Evolutionary conservation across 139 green algal genomes (phyloP).

Genomic region (Micromonas commoda): DNA sequence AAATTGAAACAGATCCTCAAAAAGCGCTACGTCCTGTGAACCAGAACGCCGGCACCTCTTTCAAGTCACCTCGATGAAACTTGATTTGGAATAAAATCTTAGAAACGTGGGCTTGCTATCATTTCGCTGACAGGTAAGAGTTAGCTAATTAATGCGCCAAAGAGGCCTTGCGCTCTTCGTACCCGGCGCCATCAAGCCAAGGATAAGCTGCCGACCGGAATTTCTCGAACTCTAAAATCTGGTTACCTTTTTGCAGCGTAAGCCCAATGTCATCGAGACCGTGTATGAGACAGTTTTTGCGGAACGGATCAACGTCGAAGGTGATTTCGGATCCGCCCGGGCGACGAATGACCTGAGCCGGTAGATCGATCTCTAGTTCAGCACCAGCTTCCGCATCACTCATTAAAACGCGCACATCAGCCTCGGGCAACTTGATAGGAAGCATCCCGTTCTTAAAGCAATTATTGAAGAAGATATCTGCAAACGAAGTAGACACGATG

Average conservation of each 20-base stretch:
- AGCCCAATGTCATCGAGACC: constrained; percentile 49
- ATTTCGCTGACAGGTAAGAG: too few relatives aligned
- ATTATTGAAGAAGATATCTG: constrained; percentile 53
- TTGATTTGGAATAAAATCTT: too few relatives aligned
- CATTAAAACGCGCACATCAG: constrained; percentile 31
- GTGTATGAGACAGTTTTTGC: constrained; percentile 48
- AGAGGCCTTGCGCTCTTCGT: not conserved
- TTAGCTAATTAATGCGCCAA: not conserved
- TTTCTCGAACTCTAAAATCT: constrained; percentile 39
- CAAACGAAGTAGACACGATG: constrained; percentile 46
- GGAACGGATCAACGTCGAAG: constrained; percentile 45
- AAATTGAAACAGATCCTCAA: too few relatives aligned
- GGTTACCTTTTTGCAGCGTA: constrained; percentile 40
- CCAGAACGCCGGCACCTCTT: too few relatives aligned
- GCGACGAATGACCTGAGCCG: constrained; percentile 34
- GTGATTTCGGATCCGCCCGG: constrained; percentile 33
- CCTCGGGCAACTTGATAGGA: constrained; percentile 38
- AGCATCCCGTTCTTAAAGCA: constrained; percentile 54
- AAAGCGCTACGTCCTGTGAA: too few relatives aligned
- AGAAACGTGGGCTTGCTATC: too few relatives aligned
- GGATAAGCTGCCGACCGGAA: constrained; percentile 22
- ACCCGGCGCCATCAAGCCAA: constrained; percentile 34
- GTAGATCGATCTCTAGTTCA: constrained; percentile 41
- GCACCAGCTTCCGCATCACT: constrained; percentile 30
- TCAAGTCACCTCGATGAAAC: too few relatives aligned